These are phyloP conservation scores for Baorangia bicolor DNA, from an alignment of 768 basidiomycete species.

Conservation along the genomic window DNA sequence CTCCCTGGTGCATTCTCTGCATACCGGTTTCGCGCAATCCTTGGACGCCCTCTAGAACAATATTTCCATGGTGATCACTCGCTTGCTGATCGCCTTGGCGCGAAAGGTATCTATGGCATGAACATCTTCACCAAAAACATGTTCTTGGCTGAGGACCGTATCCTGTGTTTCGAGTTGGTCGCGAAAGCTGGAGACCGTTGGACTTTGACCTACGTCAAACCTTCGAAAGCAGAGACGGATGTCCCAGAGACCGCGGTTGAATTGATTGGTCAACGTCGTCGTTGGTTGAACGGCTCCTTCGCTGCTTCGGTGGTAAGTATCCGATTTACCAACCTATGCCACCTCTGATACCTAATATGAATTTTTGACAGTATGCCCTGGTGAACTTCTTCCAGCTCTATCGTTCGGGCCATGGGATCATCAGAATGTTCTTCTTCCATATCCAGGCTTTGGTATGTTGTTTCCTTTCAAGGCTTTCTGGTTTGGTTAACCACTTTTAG, in stretches of 20 bases:
- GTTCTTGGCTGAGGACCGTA: conserved; percentile 92
- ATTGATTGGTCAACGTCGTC: conserved; percentile 91
- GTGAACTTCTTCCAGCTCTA: conserved; percentile 92
- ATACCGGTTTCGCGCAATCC: conserved; percentile 91
- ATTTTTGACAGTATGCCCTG: conserved; percentile 69
- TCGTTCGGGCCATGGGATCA: conserved; percentile 78
- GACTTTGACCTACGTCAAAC: conserved; percentile 91
- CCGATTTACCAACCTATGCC: not conserved
- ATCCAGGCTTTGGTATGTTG: conserved; percentile 79
- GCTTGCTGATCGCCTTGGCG: conserved; percentile 86
- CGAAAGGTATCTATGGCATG: conserved; percentile 96
- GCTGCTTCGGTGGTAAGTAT: conserved; percentile 81
- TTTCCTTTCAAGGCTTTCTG: not conserved
- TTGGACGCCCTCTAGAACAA: conserved; percentile 81
- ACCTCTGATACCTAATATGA: not conserved
- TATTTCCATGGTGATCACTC: conserved; percentile 89
- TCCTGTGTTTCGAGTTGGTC: conserved; percentile 95
- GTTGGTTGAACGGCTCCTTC: conserved; percentile 97
- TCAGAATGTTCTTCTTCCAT: conserved; percentile 97
- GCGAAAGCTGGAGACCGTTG: conserved; percentile 86
- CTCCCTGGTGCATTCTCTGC: conserved; percentile 96
- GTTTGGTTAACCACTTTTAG: conserved; percentile 37
- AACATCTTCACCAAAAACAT: conserved; percentile 96
- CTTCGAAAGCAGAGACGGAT: conserved; percentile 94
- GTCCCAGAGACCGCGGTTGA: conserved; percentile 93